phyloP scores from a whole-genome alignment of 805 yeast species.

The Saturnispora kantuleensis region DNA sequence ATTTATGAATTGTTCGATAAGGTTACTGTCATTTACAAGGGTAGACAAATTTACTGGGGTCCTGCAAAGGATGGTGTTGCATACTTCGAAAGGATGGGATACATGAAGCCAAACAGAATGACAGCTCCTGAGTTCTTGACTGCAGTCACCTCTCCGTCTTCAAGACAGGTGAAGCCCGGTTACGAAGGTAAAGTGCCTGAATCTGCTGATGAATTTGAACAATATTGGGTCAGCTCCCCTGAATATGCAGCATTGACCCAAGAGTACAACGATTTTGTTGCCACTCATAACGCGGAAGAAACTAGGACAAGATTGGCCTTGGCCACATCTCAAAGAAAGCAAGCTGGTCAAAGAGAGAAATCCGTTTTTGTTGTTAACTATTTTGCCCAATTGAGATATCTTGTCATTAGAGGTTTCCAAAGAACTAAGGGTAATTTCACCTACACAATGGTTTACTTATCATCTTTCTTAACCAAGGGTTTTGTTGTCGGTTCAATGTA shows the following conservation, averaged over 20 bases:
- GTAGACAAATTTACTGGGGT: constrained; percentile 55
- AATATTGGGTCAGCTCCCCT: constrained; percentile 48
- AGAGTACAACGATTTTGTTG: constrained; percentile 29
- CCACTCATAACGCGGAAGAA: constrained; percentile 23
- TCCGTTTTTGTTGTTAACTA: constrained; percentile 33
- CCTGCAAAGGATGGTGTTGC: constrained; percentile 41
- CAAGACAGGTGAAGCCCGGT: constrained; percentile 40
- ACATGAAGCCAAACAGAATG: constrained; percentile 50
- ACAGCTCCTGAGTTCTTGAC: constrained; percentile 62
- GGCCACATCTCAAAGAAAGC: constrained; percentile 28
- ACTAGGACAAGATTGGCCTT: constrained; percentile 24
- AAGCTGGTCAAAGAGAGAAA: constrained; percentile 31
- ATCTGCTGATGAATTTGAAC: constrained; percentile 48
- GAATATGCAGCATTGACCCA: constrained; percentile 33
- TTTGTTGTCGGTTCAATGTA: constrained; percentile 53
- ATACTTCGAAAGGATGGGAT: constrained; percentile 53
- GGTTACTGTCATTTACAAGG: constrained; percentile 49
- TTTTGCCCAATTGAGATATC: constrained; percentile 40
- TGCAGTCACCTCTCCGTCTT: constrained; percentile 56
- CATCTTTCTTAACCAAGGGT: constrained; percentile 49
- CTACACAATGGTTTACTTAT: constrained; percentile 41
- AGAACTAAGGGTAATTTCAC: constrained; percentile 54
- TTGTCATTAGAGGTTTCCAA: constrained; percentile 47
- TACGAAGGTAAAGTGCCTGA: constrained; percentile 43
- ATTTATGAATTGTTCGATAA: constrained; percentile 53